Conservation (phyloP, 2,329 filamentous ascomycete genomes). For the Blumeria graminis region DNA sequence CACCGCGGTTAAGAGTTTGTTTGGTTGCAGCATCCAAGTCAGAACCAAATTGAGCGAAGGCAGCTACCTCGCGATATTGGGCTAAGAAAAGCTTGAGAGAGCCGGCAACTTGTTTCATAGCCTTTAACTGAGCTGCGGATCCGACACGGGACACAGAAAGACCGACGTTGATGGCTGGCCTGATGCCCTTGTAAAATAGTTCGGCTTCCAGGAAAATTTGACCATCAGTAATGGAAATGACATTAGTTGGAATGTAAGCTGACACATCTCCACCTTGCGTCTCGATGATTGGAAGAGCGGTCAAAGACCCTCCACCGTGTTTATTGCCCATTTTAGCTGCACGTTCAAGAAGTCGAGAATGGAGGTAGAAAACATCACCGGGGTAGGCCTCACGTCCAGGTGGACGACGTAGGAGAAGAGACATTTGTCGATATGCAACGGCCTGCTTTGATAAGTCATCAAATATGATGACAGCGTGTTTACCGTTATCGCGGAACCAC, state of each 20-base stretch:
- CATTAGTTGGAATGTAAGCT: slow-evolving; percentile 99
- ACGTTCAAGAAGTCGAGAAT: slow-evolving; percentile 98
- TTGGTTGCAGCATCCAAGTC: slow-evolving; percentile 97
- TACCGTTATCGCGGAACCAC: slow-evolving; percentile 61
- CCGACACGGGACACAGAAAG: slow-evolving; percentile 99
- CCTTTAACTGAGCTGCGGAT: slow-evolving; percentile 97
- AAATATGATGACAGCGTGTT: slow-evolving; percentile 73
- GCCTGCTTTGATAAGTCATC: slow-evolving; percentile 97
- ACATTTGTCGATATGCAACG: slow-evolving; percentile 97
- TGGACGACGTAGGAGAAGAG: slow-evolving; percentile 85
- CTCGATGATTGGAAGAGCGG: slow-evolving; percentile 93
- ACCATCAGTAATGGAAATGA: slow-evolving; percentile 98
- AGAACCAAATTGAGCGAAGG: slow-evolving; percentile 99
- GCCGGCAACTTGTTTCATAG: slow-evolving; percentile 99
- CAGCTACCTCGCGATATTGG: slow-evolving; percentile 99
- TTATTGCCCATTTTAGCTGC: slow-evolving; percentile 97
- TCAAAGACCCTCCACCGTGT: slow-evolving; percentile 86
- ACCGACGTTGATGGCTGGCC: slow-evolving; percentile 99
- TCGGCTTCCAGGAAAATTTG: slow-evolving; percentile 99
- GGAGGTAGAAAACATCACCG: slow-evolving; percentile 97
- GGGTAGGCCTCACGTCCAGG: slow-evolving; percentile 98
- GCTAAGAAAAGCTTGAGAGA: slow-evolving; percentile 99
- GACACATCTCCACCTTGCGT: slow-evolving; percentile 99
- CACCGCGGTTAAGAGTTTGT: slow-evolving; percentile 94
- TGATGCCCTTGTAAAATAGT: slow-evolving; percentile 99